These are phyloP conservation scores for Pythium inflatum DNA, from an alignment of 352 stramenopile species.

Conservation along the genomic window DNA sequence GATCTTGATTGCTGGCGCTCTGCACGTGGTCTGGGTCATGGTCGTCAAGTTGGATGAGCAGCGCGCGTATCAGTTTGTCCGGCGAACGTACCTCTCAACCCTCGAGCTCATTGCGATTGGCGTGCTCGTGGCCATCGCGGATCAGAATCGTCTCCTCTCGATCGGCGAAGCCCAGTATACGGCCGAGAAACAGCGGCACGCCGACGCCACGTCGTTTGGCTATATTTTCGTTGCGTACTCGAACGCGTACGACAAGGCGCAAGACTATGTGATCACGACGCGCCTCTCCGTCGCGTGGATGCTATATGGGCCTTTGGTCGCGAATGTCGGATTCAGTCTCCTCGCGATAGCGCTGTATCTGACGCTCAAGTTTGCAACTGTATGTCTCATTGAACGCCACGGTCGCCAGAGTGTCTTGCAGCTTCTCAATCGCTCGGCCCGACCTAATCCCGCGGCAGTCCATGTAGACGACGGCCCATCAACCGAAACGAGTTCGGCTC, in stretches of 20 bases:
- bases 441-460: too few species aligned
- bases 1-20: constrained; percentile 25
- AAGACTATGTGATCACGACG: constrained; percentile 25
- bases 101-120: constrained; percentile 30
- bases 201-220: constrained; percentile 14
- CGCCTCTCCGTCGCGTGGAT: constrained; percentile 30
- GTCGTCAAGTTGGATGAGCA: constrained; percentile 25
- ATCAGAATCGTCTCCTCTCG: constrained; percentile 17
- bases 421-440: too few species aligned
- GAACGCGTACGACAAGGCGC: constrained; percentile 39
- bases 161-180: constrained; percentile 31
- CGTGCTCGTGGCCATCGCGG: constrained; percentile 8
- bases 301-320: too few species aligned
- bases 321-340: too few species aligned
- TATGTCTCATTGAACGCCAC: too few species aligned
- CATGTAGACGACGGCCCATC: neutral
- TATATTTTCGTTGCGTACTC: constrained; percentile 6
- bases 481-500: neutral
- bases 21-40: constrained; percentile 28
- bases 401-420: too few species aligned
- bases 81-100: constrained; percentile 23
- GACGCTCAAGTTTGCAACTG: too few species aligned
- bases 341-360: too few species aligned
- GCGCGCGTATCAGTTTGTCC: constrained; percentile 20
- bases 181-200: constrained; percentile 23